phyloP scores from a whole-genome alignment of 164 flowering plant species.

The Dillenia suffruticosa region DNA sequence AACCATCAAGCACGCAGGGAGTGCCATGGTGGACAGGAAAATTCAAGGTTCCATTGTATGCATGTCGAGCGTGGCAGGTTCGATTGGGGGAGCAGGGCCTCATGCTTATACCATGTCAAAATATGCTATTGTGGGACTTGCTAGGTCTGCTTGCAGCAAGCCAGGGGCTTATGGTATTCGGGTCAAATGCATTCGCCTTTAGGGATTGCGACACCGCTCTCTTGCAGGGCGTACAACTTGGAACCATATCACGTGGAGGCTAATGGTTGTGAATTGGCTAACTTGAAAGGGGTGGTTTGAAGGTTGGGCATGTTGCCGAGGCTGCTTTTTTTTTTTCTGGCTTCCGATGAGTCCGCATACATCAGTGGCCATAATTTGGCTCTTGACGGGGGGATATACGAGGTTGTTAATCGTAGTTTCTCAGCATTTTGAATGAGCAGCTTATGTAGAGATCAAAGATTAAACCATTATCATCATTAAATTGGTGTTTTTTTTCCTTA shows the following conservation, averaged over 20 bases:
- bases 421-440: not conserved
- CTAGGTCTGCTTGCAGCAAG: constrained; percentile 43
- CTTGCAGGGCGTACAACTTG: constrained; percentile 30
- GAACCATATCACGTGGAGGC: constrained; percentile 33
- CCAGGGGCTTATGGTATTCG: constrained; percentile 64
- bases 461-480: too few species aligned
- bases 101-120: constrained; percentile 49
- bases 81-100: constrained; percentile 51
- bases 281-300: constrained; percentile 59
- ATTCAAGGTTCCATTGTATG: constrained; percentile 65
- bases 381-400: constrained; percentile 68
- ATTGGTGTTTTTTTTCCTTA: too few species aligned
- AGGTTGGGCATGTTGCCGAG: constrained; percentile 54
- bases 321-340: constrained; percentile 74
- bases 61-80: constrained; percentile 57
- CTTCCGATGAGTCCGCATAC: constrained; percentile 65
- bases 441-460: too few species aligned
- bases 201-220: constrained; percentile 56
- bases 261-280: constrained; percentile 13
- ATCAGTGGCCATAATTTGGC: constrained; percentile 65
- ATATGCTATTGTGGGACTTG: constrained; percentile 56
- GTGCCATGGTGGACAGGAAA: constrained; percentile 57
- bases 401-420: constrained; percentile 26
- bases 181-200: constrained; percentile 66
- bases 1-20: constrained; percentile 66